phyloP scores from a whole-genome alignment of 495 filamentous ascomycete species.

The Friedmanniomyces simplex region DNA sequence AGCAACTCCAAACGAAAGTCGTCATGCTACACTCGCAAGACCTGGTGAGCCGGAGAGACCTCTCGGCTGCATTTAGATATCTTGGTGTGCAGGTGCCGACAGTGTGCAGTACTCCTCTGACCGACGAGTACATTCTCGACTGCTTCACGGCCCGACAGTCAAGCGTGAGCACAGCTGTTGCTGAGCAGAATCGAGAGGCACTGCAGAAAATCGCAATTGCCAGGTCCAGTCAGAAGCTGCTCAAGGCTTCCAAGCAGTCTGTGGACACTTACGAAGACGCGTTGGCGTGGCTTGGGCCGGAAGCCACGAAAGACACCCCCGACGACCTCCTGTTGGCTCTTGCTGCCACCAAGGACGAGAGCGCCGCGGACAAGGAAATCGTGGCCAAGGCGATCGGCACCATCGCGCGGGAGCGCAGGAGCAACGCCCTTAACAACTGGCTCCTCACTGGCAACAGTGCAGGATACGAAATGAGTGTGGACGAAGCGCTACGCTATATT shows the following conservation, averaged over 20 bases:
- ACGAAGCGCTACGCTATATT: conserved; percentile 15
- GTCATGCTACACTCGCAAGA: conserved; percentile 35
- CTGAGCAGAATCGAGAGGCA: conserved; percentile 41
- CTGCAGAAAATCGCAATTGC: conserved; percentile 47
- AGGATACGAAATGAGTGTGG: conserved; percentile 25
- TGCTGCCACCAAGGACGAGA: neutral
- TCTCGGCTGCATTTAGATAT: conserved; percentile 41
- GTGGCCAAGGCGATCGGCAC: conserved; percentile 45
- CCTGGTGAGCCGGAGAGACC: conserved; percentile 31
- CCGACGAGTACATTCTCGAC: conserved; percentile 48
- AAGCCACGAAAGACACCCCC: conserved; percentile 37
- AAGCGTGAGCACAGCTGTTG: conserved; percentile 34
- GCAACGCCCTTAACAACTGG: conserved; percentile 42
- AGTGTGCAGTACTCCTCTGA: conserved; percentile 28
- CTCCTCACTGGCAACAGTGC: conserved; percentile 43
- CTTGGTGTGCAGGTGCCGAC: conserved; percentile 36
- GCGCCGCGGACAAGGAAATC: conserved; percentile 32
- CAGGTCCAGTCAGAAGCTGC: conserved; percentile 43
- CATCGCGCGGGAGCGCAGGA: conserved; percentile 48
- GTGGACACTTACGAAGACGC: conserved; percentile 55
- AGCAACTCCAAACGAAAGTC: conserved; percentile 32
- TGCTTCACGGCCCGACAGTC: conserved; percentile 45
- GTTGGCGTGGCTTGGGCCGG: conserved; percentile 41
- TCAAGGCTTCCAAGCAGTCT: conserved; percentile 47
- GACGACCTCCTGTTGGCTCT: conserved; percentile 54